Evolutionary conservation across 2,329 filamentous ascomycete genomes (phyloP), one percentile per base, ranked within the genome.

Genomic region (Diaporthe australafricana): DNA sequence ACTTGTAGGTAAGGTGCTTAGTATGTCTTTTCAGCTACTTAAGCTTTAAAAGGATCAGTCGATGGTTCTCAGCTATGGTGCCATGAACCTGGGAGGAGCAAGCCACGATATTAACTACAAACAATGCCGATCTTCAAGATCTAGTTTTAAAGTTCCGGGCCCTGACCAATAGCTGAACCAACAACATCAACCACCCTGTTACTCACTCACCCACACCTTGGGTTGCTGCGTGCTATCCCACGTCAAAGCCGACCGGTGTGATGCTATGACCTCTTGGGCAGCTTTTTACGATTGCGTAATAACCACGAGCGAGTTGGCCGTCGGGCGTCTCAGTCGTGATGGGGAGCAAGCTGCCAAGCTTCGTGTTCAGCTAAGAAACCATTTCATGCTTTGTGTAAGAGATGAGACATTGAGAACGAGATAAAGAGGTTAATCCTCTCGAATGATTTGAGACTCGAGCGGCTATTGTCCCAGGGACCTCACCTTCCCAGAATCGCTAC

Each of bases 221-320:
- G 42, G 12, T 6, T 22, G 17, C 4, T 8, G 40, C 40, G 25
- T 32, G 57, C 25, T 25, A 62, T 62, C 16, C 38, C 56, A 38
- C 30, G 9, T 60, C 56, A 22, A 27, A 25, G 22, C 38, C 16
- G 17, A 1, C 38, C 8, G 16, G 22, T 22, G 20, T 9, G 8
- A 17, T 63, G 60, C 42, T 63, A 48, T 47, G 60, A 35, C 60
- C 60, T 17, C 60, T 25, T 30, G 27, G 20, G 20, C 60, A 48
- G 14, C 27, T n/a, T 9, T 35, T 32, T 38, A 8, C 3, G 14
- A 27, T 48, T 63, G 42, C 60, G 42, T 35, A 63, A 63, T 63
- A n/a, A 25, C 17, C 42, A 32, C 30, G 42, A 47, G 27, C 8
- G 5, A 47, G n/a, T 8, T 16, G 7, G 5, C 20, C 20, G 4